Evolutionary conservation across 805 yeast genomes (phyloP).

Genomic region (Candida berthetii): DNA sequence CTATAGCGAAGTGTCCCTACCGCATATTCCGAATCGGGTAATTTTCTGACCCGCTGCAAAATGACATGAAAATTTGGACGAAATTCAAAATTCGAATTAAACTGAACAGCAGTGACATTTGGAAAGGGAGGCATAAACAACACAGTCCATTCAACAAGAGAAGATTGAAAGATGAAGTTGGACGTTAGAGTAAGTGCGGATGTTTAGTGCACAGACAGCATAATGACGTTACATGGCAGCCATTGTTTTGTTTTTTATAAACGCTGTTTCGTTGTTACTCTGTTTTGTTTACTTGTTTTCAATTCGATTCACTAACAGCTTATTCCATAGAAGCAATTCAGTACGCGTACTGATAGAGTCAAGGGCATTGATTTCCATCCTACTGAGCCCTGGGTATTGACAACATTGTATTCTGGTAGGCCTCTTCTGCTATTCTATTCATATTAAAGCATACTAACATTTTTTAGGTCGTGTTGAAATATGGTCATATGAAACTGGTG

Average conservation of each 20-base stretch:
- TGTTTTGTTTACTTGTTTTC: background rate
- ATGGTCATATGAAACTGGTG: conserved; percentile 86
- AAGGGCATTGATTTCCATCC: conserved; percentile 98
- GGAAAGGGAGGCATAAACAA: background rate
- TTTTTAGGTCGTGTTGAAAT: conserved; percentile 56
- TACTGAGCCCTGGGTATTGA: conserved; percentile 92
- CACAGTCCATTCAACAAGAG: too few species aligned
- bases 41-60: background rate
- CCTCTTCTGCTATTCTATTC: background rate
- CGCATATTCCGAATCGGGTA: background rate
- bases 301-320: conserved; percentile 1
- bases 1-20: background rate
- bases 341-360: conserved; percentile 92
- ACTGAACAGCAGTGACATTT: background rate
- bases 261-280: too few species aligned
- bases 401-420: conserved; percentile 85
- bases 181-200: conserved; percentile 20
- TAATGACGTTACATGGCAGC: too few species aligned
- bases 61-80: background rate
- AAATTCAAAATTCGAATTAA: too few species aligned
- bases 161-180: conserved; percentile 14
- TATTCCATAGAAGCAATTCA: conserved; percentile 59
- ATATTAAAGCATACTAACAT: background rate
- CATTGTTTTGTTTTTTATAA: too few species aligned
- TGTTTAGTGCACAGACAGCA: too few species aligned